These are phyloP conservation scores for Cercospora janseana DNA, from an alignment of 2,329 filamentous ascomycete genomes.

Conservation along the genomic window DNA sequence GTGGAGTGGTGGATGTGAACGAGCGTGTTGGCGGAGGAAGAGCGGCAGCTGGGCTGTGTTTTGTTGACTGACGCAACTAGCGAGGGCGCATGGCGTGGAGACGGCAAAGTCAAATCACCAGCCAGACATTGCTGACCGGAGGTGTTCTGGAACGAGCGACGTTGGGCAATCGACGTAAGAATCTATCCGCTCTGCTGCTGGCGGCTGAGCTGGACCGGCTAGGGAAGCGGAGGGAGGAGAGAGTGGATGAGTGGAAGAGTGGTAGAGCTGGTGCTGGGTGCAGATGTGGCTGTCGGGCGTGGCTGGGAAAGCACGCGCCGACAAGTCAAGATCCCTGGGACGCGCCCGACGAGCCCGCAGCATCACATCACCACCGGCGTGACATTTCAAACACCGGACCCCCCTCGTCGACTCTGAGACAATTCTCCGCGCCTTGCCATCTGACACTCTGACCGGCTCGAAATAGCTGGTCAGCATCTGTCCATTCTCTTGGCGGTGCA, in stretches of 20 bases:
- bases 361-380: too few species aligned
- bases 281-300: conserved; percentile 1
- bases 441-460: too few species aligned
- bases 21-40: conserved; percentile 4
- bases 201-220: not conserved
- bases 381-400: too few species aligned
- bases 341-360: too few species aligned
- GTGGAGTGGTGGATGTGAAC: not conserved
- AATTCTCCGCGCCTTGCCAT: too few species aligned
- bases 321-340: too few species aligned
- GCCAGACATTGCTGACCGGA: not conserved
- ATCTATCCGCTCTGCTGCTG: not conserved
- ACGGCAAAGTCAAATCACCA: conserved; percentile 4
- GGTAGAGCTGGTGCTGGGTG: not conserved
- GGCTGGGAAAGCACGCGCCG: not conserved
- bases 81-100: conserved; percentile 10
- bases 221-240: not conserved
- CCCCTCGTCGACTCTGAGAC: too few species aligned
- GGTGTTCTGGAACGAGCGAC: conserved; percentile 5
- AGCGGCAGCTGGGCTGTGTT: conserved; percentile 2
- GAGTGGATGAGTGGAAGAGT: not conserved
- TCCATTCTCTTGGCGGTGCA: too few species aligned
- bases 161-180: not conserved
- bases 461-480: too few species aligned
- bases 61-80: conserved; percentile 16